Evolutionary conservation across 2,329 filamentous ascomycete species (phyloP).

Genomic region (Stachybotrys chlorohalonatus): DNA sequence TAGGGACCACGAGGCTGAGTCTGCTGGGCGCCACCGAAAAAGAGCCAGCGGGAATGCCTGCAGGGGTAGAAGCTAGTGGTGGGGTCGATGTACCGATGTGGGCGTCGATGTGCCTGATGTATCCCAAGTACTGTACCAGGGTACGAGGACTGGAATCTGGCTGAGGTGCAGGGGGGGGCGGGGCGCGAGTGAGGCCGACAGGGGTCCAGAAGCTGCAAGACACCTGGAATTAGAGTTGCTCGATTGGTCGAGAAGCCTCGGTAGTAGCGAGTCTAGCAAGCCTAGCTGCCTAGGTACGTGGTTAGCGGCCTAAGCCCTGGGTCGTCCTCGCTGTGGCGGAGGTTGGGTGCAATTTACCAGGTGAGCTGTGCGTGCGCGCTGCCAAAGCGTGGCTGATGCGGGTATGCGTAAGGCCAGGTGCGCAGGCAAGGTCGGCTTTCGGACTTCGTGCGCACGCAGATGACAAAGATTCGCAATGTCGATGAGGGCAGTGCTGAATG

Average conservation of each 20-base stretch:
- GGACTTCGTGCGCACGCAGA: neutral
- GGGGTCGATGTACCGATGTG: neutral
- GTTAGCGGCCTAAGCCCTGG: neutral
- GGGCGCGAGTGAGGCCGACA: neutral
- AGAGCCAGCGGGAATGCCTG: slow-evolving; percentile 5
- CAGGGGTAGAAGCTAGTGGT: slow-evolving; percentile 3
- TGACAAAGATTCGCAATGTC: neutral
- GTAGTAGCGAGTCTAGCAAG: no score
- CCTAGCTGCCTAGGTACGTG: neutral
- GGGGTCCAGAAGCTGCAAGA: neutral
- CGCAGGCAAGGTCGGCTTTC: neutral
- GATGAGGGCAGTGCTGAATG: neutral
- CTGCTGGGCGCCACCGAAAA: slow-evolving; percentile 5
- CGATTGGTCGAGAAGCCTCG: neutral
- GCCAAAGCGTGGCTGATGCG: neutral
- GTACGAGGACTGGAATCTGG: neutral
- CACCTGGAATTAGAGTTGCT: neutral
- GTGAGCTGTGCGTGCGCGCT: neutral
- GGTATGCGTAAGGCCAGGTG: neutral
- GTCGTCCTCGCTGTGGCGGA: neutral
- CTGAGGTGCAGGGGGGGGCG: neutral
- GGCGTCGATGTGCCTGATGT: neutral
- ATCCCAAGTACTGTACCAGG: neutral
- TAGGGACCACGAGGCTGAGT: slow-evolving; percentile 35
- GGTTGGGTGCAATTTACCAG: neutral